A percentile compares a stretch with the other conserved stretches of the same genome.
phyloP scores from a whole-genome alignment of 768 basidiomycete genomes.

The Phanerochaete carnosa region DNA sequence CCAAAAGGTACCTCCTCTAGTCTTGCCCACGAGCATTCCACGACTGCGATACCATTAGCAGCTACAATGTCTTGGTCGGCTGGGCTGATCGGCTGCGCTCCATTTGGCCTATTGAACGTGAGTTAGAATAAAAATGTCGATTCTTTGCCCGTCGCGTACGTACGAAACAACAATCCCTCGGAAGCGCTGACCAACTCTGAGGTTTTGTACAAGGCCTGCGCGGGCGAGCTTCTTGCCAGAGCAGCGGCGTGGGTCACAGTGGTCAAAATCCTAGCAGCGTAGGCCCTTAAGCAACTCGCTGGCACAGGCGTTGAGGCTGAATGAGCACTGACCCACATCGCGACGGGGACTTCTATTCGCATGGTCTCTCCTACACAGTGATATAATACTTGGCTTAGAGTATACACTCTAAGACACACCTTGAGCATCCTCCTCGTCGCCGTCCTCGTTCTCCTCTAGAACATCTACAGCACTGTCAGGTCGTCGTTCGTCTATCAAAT shows the following conservation, averaged over 20 bases:
- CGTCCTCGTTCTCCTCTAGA: conserved; percentile 33
- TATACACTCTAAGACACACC: neutral
- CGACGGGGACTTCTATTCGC: conserved; percentile 63
- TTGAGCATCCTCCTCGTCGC: neutral
- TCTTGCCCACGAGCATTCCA: conserved; percentile 98
- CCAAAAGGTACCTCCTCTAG: conserved; percentile 91
- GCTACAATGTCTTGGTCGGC: conserved; percentile 80
- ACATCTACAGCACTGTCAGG: conserved; percentile 52
- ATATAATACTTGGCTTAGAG: neutral
- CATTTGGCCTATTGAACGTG: conserved; percentile 65
- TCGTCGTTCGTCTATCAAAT: conserved; percentile 32
- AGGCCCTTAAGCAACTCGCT: neutral
- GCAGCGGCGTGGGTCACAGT: conserved; percentile 89
- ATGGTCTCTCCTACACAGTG: conserved; percentile 7
- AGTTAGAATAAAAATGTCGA: neutral
- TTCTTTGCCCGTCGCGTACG: conserved; percentile 27
- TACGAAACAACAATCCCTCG: conserved; percentile 93
- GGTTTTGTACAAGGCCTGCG: conserved; percentile 78
- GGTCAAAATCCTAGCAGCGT: conserved; percentile 80
- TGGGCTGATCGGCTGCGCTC: conserved; percentile 72
- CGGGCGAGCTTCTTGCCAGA: conserved; percentile 90
- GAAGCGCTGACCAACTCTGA: conserved; percentile 83
- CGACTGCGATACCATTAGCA: conserved; percentile 83
- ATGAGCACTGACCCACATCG: conserved; percentile 86
- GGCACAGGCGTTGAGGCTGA: neutral